Evolutionary conservation across 805 yeast species (phyloP), one percentile per base, ranked within the genome.

Genomic region (Kluyveromyces nonfermentans): DNA sequence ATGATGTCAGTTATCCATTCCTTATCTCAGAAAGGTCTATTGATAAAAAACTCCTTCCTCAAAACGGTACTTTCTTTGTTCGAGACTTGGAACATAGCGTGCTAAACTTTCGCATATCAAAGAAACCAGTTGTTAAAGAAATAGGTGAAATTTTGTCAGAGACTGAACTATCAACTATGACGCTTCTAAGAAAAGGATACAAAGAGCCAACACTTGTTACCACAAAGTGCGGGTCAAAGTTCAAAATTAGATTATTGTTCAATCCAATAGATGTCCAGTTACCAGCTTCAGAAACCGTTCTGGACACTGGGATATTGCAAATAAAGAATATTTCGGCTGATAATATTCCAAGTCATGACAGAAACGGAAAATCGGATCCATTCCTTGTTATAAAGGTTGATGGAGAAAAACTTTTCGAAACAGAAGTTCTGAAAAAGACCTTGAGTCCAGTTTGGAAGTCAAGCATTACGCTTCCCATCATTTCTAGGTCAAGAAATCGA

Each of bases 391-490:
- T 84, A n/a, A 65, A 58, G 38, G 57, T 80, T 15, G 80, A 82
- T 56, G 81, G 77, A 7, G 55, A 67, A 35, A 70, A 74, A 50
- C 62, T 78, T 5, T 75, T 60, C 65, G 82, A 70, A 62, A 78
- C 85, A 9, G 78, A 73, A 45, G 74, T 74, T 44, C 68, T 78
- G 46, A 81, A 82, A 64, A 83, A 77, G 58, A 77, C 85, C 0
- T 67, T 84, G 51, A 69, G 77, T 44, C 95, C 95, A 15, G 72
- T 71, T 9, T 88, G 93, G 89, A 80, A 85, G 58, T 93, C 85
- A 53, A 61, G 67, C 7, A 67, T 75, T 19, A 70, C 69, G 4
- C 62, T 86, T 51, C 80, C 84, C 4, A 61, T 84, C 46, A 70
- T 75, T 32, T 82, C 93, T 0, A 75, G 86, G 60, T 65, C 78